A percentile compares a stretch with the other conserved stretches of the same genome.
Evolutionary conservation across 2,329 filamentous ascomycete genomes (phyloP).

Genomic region (Exutisphaerella laricina): DNA sequence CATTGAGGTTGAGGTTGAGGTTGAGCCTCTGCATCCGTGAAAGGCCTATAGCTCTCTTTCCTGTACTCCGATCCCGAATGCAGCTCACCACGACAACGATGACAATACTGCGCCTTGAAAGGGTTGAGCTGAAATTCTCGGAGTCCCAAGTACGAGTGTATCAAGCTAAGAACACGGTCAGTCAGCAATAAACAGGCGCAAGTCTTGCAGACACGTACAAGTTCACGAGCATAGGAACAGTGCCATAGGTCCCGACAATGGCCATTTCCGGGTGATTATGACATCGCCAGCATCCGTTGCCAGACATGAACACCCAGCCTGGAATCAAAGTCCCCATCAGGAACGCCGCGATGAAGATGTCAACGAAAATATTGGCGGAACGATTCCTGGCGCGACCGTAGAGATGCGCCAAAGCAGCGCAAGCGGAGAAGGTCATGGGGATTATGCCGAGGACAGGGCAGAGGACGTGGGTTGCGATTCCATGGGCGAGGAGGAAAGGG

Average conservation of each 20-base stretch:
- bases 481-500: slow-evolving; percentile 18
- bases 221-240: slow-evolving; percentile 17
- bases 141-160: slow-evolving; percentile 18
- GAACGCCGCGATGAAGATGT: slow-evolving; percentile 13
- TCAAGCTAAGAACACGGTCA: slow-evolving; percentile 6
- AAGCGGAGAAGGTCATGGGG: slow-evolving; percentile 18
- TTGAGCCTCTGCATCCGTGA: slow-evolving; percentile 13
- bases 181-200: neutral
- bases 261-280: neutral
- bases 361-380: slow-evolving; percentile 4
- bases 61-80: neutral
- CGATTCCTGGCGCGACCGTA: slow-evolving; percentile 4
- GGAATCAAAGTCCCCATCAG: slow-evolving; percentile 17
- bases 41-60: neutral
- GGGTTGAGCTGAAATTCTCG: slow-evolving; percentile 8
- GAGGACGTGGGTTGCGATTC: slow-evolving; percentile 8
- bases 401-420: slow-evolving; percentile 10
- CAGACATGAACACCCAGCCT: slow-evolving; percentile 7
- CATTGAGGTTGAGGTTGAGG: no score
- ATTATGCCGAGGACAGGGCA: slow-evolving; percentile 14
- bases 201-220: slow-evolving; percentile 13
- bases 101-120: slow-evolving; percentile 9
- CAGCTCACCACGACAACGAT: slow-evolving; percentile 16
- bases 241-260: slow-evolving; percentile 18
- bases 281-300: neutral